Percentiles rank a stretch among this genome's conserved stretches.
These are phyloP conservation scores for Chalaropsis thielavioides DNA, from an alignment of 2,329 filamentous ascomycete species.

Conservation along the genomic window DNA sequence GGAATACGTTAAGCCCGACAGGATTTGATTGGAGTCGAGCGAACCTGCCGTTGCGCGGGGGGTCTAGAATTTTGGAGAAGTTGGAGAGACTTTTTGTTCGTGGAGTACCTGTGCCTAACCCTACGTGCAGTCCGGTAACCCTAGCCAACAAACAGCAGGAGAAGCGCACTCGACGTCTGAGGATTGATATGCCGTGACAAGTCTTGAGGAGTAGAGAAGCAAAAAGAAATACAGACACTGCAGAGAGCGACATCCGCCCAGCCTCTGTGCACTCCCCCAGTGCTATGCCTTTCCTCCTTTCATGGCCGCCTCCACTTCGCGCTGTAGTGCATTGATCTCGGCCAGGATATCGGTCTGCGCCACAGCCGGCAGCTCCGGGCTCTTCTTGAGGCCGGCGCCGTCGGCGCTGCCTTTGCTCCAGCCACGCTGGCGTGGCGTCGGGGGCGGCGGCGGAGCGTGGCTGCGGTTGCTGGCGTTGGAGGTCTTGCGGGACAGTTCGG, in stretches of 20 bases:
- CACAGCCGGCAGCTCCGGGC: conserved; percentile 12
- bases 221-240: no score
- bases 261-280: neutral
- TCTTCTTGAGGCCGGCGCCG: conserved; percentile 21
- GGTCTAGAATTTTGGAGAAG: neutral
- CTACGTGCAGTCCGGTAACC: neutral
- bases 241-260: no score
- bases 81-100: neutral
- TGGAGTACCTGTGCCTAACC: neutral
- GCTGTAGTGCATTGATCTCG: conserved; percentile 55
- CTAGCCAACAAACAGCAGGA: neutral
- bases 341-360: conserved; percentile 46
- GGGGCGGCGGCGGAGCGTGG: conserved; percentile 33
- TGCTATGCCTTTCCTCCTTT: conserved; percentile 5
- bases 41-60: neutral
- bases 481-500: neutral
- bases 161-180: neutral
- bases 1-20: neutral
- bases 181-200: neutral
- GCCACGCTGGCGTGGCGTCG: conserved; percentile 33
- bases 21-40: neutral
- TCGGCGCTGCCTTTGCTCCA: conserved; percentile 33
- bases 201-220: no score
- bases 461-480: conserved; percentile 3
- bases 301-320: conserved; percentile 52